Evolutionary conservation across 2,329 filamentous ascomycete genomes (phyloP).

Genomic region (Falciphora oryzae): DNA sequence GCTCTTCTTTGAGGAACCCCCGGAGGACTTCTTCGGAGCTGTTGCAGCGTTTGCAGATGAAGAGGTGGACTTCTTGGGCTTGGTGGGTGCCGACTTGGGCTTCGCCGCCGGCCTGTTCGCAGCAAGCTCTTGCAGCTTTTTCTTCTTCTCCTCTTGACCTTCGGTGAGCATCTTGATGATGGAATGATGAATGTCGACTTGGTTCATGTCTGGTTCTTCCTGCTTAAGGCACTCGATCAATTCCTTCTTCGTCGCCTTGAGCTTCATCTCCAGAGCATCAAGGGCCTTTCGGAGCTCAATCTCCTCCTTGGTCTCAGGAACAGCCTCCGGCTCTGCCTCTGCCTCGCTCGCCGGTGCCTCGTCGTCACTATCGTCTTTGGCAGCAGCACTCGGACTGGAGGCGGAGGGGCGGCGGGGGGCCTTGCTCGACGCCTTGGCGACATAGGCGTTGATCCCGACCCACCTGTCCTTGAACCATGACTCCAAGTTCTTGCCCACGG

Average conservation of each 20-base stretch:
- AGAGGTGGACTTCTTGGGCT: slow-evolving; percentile 38
- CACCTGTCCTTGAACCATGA: slow-evolving; percentile 70
- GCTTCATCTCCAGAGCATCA: slow-evolving; percentile 44
- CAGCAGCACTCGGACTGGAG: slow-evolving; percentile 58
- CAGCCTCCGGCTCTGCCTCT: slow-evolving; percentile 30
- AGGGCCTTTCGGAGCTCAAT: slow-evolving; percentile 35
- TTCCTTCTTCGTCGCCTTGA: slow-evolving; percentile 52
- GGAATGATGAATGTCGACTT: slow-evolving; percentile 52
- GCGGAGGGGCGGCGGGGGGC: slow-evolving; percentile 37
- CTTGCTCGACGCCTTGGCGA: slow-evolving; percentile 5
- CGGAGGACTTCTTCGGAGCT: slow-evolving; percentile 29
- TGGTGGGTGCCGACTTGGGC: slow-evolving; percentile 44
- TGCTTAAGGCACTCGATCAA: slow-evolving; percentile 47
- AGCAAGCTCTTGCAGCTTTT: slow-evolving; percentile 46
- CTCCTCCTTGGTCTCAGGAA: slow-evolving; percentile 23
- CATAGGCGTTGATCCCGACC: slow-evolving; percentile 46
- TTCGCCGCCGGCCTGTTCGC: slow-evolving; percentile 55
- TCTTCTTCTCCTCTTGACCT: slow-evolving; percentile 69
- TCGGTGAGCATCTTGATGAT: slow-evolving; percentile 62
- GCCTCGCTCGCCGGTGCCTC: slow-evolving; percentile 64
- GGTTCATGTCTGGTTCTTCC: slow-evolving; percentile 43
- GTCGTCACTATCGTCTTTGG: slow-evolving; percentile 66
- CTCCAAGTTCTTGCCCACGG: slow-evolving; percentile 65
- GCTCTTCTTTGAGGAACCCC: slow-evolving; percentile 35
- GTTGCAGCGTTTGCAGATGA: slow-evolving; percentile 15